Percentiles rank a stretch among this genome's conserved stretches.
Conservation (phyloP, 306 rosid species). For the Trifolium fragiferum region DNA sequence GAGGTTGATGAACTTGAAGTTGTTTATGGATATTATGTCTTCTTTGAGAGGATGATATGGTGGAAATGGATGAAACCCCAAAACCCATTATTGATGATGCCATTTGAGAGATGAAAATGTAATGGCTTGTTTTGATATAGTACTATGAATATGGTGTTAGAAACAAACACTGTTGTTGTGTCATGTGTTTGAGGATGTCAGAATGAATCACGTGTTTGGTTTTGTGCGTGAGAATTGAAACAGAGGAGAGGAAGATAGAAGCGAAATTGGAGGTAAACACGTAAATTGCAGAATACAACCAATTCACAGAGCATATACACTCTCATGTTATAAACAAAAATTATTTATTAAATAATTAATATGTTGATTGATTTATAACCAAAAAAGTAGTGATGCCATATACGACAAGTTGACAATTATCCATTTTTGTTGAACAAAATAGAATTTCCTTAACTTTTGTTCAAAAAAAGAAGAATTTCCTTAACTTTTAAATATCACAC, state of each 20-base stretch:
- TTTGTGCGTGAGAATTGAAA: not conserved
- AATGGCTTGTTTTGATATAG: not conserved
- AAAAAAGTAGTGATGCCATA: not conserved
- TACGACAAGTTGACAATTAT: not conserved
- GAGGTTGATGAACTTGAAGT: constrained; percentile 37
- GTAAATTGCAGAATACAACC: no score
- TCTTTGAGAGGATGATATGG: not conserved
- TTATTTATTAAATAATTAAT: no score
- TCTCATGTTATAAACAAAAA: no score
- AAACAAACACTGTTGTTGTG: not conserved
- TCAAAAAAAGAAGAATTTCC: no score
- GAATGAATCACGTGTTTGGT: not conserved
- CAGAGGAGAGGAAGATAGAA: not conserved
- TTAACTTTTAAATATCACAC: no score
- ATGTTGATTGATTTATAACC: no score
- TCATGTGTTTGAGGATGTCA: not conserved
- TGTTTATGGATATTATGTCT: constrained; percentile 27
- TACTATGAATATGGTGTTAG: no score
- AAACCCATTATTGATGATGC: constrained; percentile 52
- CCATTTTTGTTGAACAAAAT: not conserved
- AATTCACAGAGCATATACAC: no score
- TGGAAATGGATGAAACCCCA: constrained; percentile 46
- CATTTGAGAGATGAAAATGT: constrained; percentile 41
- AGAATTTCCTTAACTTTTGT: not conserved
- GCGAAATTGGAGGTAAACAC: not conserved